phyloP scores from a whole-genome alignment of 139 green algal genomes.

The Bryopsis sp. region DNA sequence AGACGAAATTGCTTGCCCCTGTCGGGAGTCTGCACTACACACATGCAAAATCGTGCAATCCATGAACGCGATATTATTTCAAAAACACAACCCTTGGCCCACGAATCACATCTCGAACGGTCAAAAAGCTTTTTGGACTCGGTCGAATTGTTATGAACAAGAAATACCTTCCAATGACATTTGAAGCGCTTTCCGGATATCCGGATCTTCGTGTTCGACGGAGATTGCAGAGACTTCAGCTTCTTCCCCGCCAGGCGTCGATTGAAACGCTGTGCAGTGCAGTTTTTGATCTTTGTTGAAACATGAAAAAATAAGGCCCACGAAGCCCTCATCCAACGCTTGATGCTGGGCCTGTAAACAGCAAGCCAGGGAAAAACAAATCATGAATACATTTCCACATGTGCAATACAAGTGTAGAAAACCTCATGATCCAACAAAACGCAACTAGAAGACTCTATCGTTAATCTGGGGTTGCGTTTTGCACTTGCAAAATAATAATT shows the following conservation, averaged over 20 bases:
- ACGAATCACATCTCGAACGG: neutral
- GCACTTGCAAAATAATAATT: too few species aligned
- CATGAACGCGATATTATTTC: neutral
- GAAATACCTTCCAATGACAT: neutral
- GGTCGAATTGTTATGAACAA: neutral
- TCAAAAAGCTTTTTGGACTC: neutral
- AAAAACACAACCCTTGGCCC: neutral
- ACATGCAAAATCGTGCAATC: neutral
- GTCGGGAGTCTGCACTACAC: neutral
- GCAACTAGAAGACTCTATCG: too few species aligned
- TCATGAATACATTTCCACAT: constrained; percentile 5
- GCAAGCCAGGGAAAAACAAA: constrained; percentile 12
- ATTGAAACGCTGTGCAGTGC: constrained; percentile 9
- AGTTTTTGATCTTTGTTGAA: constrained; percentile 50
- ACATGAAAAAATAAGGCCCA: constrained; percentile 71
- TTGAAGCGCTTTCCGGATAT: neutral
- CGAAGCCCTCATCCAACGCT: constrained; percentile 59
- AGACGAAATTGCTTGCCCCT: too few species aligned
- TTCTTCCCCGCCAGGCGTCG: neutral
- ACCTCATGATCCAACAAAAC: too few species aligned
- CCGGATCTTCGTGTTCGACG: neutral
- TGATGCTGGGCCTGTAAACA: constrained; percentile 68
- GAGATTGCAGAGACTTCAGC: neutral
- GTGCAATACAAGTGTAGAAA: neutral
- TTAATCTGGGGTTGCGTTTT: too few species aligned